Evolutionary conservation across 2,329 filamentous ascomycete genomes (phyloP), one percentile per base, ranked within the genome.

Genomic region (Fusarium denticulatum): DNA sequence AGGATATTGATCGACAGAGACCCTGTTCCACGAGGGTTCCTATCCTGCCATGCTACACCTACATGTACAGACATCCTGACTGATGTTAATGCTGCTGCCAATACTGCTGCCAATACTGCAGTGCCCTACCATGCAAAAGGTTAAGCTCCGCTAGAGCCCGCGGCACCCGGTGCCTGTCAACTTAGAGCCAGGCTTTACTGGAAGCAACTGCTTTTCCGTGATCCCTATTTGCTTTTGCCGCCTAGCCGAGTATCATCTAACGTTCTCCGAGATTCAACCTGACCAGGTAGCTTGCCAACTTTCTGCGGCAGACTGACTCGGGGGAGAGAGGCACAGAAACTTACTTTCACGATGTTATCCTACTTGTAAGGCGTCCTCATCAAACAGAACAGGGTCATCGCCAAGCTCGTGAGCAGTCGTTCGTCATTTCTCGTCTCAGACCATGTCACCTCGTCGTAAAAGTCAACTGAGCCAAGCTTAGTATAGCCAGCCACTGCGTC

Each of bases 21-120:
- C 67, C 71, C 71, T 74, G 62, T 73, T 68, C 71, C 71, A 73
- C 56, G 71, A 73, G 58, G 55, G 52, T 64, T 71, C 60, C 58
- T 67, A 50, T 64, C 59, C 50, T 71, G 67, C 66, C 67, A 49
- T 71, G 70, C 37, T 36, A 53, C 46, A 52, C 47, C 14, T 52
- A 52, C 47, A 52, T 34, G 16, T 32, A 37, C 16, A 49, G 45
- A 28, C 22, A 62, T 32, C 24, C 34, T 53, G 22, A 30, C 26
- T 53, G 32, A 26, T 37, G 34, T 26, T 53, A 30, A 40, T 28
- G 24, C 22, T 52, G 37, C 39, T 58, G 53, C 53, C 24, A 24
- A 22, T 24, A 32, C 22, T 20, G 10, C 20, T 58, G 53, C 53
- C 24, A 24, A 22, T 24, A 32, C 22, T 20, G 10, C 20, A 58